Evolutionary conservation across 2,329 filamentous ascomycete genomes (phyloP), one percentile per base, ranked within the genome.

Genomic region (Colletotrichum sp.): DNA sequence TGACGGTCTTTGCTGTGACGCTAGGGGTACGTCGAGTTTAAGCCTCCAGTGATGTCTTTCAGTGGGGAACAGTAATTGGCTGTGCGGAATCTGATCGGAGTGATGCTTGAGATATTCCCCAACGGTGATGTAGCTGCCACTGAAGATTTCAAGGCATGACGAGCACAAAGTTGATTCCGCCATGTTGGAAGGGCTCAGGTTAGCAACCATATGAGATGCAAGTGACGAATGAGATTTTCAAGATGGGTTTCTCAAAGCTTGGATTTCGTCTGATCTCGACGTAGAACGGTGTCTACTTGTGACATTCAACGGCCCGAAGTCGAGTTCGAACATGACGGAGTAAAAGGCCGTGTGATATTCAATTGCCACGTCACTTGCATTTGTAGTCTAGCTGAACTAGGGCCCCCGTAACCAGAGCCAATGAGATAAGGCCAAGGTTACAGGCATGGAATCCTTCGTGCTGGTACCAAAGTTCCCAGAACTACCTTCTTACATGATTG

Each of bases 161-260:
- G 44, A 52, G 2, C 44, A 52, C 10, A 52, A 52, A 21, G 1
- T 21, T 13, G 44, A 21, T 52, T 21, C 44, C 44, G 10, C 10
- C 44, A 52, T 52, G n/a, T 21, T 52, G n/a, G 6, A 21, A 49
- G 18, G 16, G 16, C 16, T 18, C 8, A 18, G 36, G 5, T n/a
- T 9, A 6, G 39, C 2, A 10, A 44, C 0, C 16, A 44, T 18
- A 10, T 3, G 0, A 44, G 16, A 44, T 0, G 8, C 1, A 5
- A 44, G 1, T 44, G 16, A 44, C 16, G 16, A 8, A n/a, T 44
- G 0, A 44, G 39, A 5, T 12, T 44, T 44, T 18, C 18, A 10
- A 10, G 9, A 44, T 44, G 39, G 9, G 7, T 44, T 10, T n/a
- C 18, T 10, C 39, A n/a, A 44, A 44, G 5, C 39, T 9, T 44